phyloP scores from a whole-genome alignment of 768 basidiomycete genomes.

The Suillus bovinus region DNA sequence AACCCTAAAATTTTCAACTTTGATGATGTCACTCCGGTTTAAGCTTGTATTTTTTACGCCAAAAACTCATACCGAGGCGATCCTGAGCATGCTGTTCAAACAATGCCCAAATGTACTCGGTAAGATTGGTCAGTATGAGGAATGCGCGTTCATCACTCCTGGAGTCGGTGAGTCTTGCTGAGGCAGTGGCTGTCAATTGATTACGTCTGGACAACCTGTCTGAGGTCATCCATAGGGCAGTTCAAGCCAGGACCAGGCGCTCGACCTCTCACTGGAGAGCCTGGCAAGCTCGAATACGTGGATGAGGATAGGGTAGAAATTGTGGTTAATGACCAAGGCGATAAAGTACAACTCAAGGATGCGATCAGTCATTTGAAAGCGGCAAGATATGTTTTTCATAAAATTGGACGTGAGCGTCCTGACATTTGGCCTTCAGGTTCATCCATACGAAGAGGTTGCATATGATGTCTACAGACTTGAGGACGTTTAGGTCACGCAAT shows the following conservation, averaged over 20 bases:
- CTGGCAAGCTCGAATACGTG: constrained; percentile 45
- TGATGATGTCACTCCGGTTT: constrained; percentile 30
- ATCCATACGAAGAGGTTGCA: constrained; percentile 59
- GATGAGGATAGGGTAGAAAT: constrained; percentile 58
- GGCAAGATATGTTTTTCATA: constrained; percentile 32
- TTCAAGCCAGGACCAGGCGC: constrained; percentile 43
- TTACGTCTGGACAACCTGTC: background rate
- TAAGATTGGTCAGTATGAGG: constrained; percentile 53
- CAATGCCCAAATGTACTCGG: constrained; percentile 46
- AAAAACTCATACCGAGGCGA: constrained; percentile 36
- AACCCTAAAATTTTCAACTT: constrained; percentile 22
- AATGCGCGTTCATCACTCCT: constrained; percentile 54
- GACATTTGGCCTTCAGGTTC: constrained; percentile 35
- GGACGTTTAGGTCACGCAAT: constrained; percentile 33
- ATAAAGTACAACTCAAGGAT: constrained; percentile 36
- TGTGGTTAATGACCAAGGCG: constrained; percentile 41
- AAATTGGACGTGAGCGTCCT: constrained; percentile 3
- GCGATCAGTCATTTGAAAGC: constrained; percentile 47
- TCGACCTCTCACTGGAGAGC: constrained; percentile 45
- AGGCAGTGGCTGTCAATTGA: background rate
- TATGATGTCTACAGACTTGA: constrained; percentile 56
- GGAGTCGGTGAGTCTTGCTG: constrained; percentile 45
- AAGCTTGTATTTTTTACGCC: constrained; percentile 59
- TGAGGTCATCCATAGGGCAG: constrained; percentile 37
- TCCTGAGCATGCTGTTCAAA: constrained; percentile 48